These are phyloP conservation scores for Anthoceros angustus DNA, from an alignment of 225 moss, liverwort and hornwort species.

Conservation along the genomic window DNA sequence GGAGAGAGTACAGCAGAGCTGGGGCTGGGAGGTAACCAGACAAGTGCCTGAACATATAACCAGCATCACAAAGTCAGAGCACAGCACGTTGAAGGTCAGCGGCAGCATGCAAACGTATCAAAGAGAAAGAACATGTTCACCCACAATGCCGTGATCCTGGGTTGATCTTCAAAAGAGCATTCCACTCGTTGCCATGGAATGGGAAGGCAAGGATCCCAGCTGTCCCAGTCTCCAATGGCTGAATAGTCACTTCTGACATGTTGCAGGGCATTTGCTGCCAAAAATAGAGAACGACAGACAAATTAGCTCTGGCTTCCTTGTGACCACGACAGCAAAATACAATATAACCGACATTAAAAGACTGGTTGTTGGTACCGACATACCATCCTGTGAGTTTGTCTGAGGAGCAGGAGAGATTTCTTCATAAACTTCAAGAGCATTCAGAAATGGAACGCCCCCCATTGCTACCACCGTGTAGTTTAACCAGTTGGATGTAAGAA, in stretches of 20 bases:
- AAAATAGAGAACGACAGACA: neutral
- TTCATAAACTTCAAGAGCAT: conserved; percentile 53
- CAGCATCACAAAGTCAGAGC: neutral
- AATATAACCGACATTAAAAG: neutral
- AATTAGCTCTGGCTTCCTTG: neutral
- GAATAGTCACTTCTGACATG: neutral
- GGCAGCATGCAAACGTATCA: neutral
- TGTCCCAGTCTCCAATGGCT: neutral
- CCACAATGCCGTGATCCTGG: neutral
- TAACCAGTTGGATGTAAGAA: conserved; percentile 29
- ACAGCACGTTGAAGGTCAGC: neutral
- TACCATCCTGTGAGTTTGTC: conserved; percentile 29
- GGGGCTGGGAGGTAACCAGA: too few species aligned
- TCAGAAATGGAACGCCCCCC: conserved; percentile 40
- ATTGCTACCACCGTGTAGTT: conserved; percentile 30
- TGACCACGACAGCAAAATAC: neutral
- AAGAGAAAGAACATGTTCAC: neutral
- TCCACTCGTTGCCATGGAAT: neutral
- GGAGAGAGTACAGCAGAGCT: too few species aligned
- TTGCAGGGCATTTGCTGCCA: neutral
- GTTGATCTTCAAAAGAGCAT: neutral
- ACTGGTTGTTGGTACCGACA: neutral
- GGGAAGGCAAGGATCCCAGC: conserved; percentile 1
- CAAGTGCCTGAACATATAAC: neutral
- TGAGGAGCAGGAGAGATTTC: conserved; percentile 16